Conservation (phyloP, 2,329 filamentous ascomycete genomes). For the Cladosporium sp. region DNA sequence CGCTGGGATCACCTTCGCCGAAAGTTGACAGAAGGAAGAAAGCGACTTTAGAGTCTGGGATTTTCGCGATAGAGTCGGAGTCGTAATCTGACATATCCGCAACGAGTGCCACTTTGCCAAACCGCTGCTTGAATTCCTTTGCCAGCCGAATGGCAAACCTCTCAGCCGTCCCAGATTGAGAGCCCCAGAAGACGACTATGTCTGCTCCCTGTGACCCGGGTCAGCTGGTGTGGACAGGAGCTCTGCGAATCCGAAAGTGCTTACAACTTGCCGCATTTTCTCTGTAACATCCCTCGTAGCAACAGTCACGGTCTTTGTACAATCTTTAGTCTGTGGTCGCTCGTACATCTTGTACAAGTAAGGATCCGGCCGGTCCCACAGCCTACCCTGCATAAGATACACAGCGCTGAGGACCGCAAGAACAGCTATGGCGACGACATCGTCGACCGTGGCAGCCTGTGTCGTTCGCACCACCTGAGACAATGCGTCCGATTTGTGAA, state of each 20-base stretch:
- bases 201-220: constrained; percentile 12
- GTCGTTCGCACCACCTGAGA: neutral
- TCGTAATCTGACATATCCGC: constrained; percentile 47
- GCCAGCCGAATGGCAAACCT: constrained; percentile 37
- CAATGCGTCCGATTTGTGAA: neutral
- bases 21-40: constrained; percentile 27
- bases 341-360: constrained; percentile 45
- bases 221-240: neutral
- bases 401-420: constrained; percentile 14
- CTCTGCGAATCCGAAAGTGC: neutral
- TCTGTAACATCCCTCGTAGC: constrained; percentile 41
- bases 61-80: constrained; percentile 12
- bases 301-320: constrained; percentile 12
- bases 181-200: constrained; percentile 44
- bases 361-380: constrained; percentile 47
- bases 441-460: constrained; percentile 9
- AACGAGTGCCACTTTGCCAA: constrained; percentile 35
- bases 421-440: constrained; percentile 14
- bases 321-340: constrained; percentile 40
- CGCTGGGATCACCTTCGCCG: constrained; percentile 30
- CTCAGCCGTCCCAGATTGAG: constrained; percentile 44
- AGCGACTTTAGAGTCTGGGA: constrained; percentile 17
- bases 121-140: constrained; percentile 35
- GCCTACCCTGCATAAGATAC: constrained; percentile 10
- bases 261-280: constrained; percentile 34